Evolutionary conservation across 2,329 filamentous ascomycete genomes (phyloP).

Genomic region (Sporothrix euskadiensis): DNA sequence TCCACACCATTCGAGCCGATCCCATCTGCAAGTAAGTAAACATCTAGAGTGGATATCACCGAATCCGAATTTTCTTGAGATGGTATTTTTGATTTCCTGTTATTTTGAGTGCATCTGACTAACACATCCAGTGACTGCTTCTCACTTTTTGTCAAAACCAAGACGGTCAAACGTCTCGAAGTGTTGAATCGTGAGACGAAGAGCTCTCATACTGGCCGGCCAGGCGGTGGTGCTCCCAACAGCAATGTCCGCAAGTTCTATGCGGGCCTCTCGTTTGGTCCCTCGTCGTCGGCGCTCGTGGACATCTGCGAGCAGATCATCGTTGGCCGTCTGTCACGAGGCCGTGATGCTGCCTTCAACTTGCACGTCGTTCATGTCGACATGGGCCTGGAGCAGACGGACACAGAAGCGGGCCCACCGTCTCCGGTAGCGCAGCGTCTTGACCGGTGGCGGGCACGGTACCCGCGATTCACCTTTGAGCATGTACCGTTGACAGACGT

Average conservation of each 20-base stretch:
- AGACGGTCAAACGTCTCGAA: constrained; percentile 72
- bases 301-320: constrained; percentile 73
- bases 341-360: constrained; percentile 66
- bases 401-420: constrained; percentile 10
- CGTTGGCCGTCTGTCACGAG: constrained; percentile 63
- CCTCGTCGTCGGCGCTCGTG: constrained; percentile 75
- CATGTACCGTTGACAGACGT: constrained; percentile 64
- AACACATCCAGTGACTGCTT: constrained; percentile 66
- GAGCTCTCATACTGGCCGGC: constrained; percentile 26
- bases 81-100: not conserved
- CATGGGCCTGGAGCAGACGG: constrained; percentile 40
- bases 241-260: constrained; percentile 56
- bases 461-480: constrained; percentile 66
- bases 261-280: constrained; percentile 78
- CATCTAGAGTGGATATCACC: not conserved
- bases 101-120: not conserved
- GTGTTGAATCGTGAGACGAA: constrained; percentile 51
- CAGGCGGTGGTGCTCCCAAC: constrained; percentile 17
- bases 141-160: constrained; percentile 71
- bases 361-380: constrained; percentile 62
- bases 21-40: constrained; percentile 58
- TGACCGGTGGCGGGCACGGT: constrained; percentile 57
- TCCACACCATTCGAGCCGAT: constrained; percentile 58
- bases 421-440: constrained; percentile 49
- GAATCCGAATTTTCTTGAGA: not conserved